Percentiles rank a stretch among this genome's conserved stretches.
phyloP scores from a whole-genome alignment of 2,329 filamentous ascomycete species.

The Fusarium gaditjirri region DNA sequence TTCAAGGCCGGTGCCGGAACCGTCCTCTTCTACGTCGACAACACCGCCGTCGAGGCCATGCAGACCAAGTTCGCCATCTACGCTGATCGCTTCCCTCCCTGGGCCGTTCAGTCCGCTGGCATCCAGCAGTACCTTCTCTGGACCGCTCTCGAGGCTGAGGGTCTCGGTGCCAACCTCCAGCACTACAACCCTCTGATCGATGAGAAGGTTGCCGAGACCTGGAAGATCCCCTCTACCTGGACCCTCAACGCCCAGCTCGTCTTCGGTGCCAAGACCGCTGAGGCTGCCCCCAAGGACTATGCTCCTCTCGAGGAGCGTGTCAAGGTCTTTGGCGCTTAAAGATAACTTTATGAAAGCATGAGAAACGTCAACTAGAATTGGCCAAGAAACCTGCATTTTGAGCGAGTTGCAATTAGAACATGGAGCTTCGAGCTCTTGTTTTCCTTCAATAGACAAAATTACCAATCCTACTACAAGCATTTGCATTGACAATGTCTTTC shows the following conservation, averaged over 20 bases:
- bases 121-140: slow-evolving; percentile 84
- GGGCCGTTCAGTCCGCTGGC: slow-evolving; percentile 79
- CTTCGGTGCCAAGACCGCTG: slow-evolving; percentile 73
- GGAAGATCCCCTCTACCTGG: slow-evolving; percentile 79
- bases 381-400: slow-evolving; percentile 16
- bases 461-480: neutral
- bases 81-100: slow-evolving; percentile 81
- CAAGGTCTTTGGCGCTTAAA: slow-evolving; percentile 70
- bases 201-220: slow-evolving; percentile 73
- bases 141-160: slow-evolving; percentile 84
- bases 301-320: slow-evolving; percentile 72
- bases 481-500: neutral
- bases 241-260: slow-evolving; percentile 85
- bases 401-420: slow-evolving; percentile 24
- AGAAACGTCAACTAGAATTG: slow-evolving; percentile 4
- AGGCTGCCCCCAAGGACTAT: slow-evolving; percentile 71
- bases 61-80: slow-evolving; percentile 77
- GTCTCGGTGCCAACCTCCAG: slow-evolving; percentile 88
- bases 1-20: slow-evolving; percentile 82
- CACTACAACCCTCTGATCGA: slow-evolving; percentile 93
- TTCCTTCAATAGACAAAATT: slow-evolving; percentile 3
- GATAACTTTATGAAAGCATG: slow-evolving; percentile 5
- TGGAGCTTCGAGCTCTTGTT: neutral
- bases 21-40: slow-evolving; percentile 89
- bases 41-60: slow-evolving; percentile 70